Conservation (phyloP, 78 protist genomes). For the Dictyostelium firmibasis region DNA sequence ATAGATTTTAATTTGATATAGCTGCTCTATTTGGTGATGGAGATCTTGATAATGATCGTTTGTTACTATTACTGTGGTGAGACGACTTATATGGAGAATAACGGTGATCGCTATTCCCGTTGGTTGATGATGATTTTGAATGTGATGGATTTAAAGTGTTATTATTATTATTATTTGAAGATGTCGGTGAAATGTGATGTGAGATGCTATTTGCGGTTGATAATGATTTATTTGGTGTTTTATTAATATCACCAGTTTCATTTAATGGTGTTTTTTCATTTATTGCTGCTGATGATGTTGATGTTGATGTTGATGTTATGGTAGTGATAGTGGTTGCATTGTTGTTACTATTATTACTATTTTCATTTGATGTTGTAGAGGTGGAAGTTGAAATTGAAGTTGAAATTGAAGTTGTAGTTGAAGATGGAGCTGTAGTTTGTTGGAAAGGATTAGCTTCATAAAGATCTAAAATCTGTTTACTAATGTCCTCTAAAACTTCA, state of each 20-base stretch:
- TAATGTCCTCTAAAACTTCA: conserved; percentile 54
- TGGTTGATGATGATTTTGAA: not conserved
- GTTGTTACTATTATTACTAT: not conserved
- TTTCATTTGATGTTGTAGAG: not conserved
- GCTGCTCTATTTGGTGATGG: not conserved
- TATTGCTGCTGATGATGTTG: not conserved
- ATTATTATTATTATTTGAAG: not conserved
- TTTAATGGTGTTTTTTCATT: not conserved
- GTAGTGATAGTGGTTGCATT: not conserved
- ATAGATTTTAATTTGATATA: not conserved
- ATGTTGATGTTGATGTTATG: not conserved
- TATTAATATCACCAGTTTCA: not conserved
- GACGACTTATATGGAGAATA: conserved; percentile 4
- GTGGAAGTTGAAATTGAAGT: not conserved
- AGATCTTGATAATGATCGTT: not conserved
- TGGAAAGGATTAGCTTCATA: conserved; percentile 34
- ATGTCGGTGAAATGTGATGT: not conserved
- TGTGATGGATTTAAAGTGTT: not conserved
- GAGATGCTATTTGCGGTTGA: not conserved
- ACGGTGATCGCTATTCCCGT: not conserved
- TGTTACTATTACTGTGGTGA: not conserved
- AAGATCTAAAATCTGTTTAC: conserved; percentile 60
- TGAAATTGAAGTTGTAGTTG: not conserved
- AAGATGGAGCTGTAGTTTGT: not conserved
- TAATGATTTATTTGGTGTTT: not conserved